phyloP scores from a whole-genome alignment of 2,329 filamentous ascomycete genomes.

The Tolypocladium ophioglossoides region DNA sequence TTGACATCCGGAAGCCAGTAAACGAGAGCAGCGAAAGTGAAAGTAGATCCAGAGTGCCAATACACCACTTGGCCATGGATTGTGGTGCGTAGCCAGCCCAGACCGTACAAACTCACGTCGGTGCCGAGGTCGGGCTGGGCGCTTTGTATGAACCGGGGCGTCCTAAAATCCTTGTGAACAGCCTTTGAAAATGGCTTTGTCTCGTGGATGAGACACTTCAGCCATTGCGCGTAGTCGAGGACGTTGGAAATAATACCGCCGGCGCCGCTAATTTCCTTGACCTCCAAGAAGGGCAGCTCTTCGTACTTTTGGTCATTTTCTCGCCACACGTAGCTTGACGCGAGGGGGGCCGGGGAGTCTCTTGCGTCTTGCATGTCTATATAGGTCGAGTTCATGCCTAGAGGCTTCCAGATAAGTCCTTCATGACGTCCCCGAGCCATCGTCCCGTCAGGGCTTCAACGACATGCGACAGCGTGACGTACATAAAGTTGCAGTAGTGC shows the following conservation, averaged over 20 bases:
- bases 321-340: constrained; percentile 31
- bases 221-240: constrained; percentile 40
- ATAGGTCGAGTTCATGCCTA: neutral
- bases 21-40: constrained; percentile 15
- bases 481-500: constrained; percentile 43
- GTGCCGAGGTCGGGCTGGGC: neutral
- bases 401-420: neutral
- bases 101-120: constrained; percentile 14
- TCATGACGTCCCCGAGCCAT: constrained; percentile 4
- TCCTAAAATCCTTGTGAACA: constrained; percentile 18
- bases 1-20: constrained; percentile 15
- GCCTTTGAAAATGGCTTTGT: constrained; percentile 12
- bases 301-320: constrained; percentile 12
- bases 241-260: constrained; percentile 35
- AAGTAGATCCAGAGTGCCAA: constrained; percentile 17
- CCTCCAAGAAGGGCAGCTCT: constrained; percentile 14
- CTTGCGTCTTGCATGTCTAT: constrained; percentile 10
- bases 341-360: constrained; percentile 19
- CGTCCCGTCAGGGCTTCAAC: constrained; percentile 29
- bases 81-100: constrained; percentile 17
- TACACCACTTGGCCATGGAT: constrained; percentile 17
- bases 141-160: constrained; percentile 17
- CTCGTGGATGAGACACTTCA: constrained; percentile 32
- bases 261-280: constrained; percentile 24
- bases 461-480: constrained; percentile 29